Conservation (phyloP, 2,329 filamentous ascomycete species). For the Pseudocercospora eumusae region DNA sequence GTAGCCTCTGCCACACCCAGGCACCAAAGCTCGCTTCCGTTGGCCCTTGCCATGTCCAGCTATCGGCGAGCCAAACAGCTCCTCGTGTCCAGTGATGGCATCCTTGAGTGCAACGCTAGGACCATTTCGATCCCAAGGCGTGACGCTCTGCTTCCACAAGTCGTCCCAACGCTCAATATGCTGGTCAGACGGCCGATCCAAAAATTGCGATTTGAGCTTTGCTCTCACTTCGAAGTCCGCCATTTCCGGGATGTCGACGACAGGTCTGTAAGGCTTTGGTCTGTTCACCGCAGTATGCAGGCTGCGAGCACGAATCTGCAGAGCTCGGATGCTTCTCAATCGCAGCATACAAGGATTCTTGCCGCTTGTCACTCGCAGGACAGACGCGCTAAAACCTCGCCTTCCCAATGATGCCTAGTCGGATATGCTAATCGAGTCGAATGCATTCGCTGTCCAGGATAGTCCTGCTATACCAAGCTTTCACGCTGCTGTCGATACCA, state of each 20-base stretch:
- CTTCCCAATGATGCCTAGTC: background rate
- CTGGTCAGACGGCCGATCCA: constrained; percentile 42
- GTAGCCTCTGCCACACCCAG: constrained; percentile 79
- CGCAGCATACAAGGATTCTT: background rate
- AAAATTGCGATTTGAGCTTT: constrained; percentile 42
- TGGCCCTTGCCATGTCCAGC: constrained; percentile 15
- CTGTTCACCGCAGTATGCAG: background rate
- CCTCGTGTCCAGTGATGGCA: constrained; percentile 43
- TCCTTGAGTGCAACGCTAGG: constrained; percentile 63
- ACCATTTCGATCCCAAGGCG: constrained; percentile 61
- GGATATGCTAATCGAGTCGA: background rate
- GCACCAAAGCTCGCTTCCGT: constrained; percentile 66
- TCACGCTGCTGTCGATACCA: too few relatives aligned
- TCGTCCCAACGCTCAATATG: constrained; percentile 41
- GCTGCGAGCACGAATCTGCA: background rate
- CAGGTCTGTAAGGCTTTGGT: background rate
- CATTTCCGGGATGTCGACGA: background rate
- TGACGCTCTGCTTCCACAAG: constrained; percentile 57
- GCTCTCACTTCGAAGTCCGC: constrained; percentile 3
- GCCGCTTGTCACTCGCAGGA: background rate
- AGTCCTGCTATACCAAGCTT: background rate
- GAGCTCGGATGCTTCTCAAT: background rate
- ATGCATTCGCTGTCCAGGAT: background rate
- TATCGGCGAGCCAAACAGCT: constrained; percentile 31
- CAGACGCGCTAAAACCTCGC: background rate